phyloP scores from a whole-genome alignment of 345 rosid genomes.

The Aquilaria yunnanensis region DNA sequence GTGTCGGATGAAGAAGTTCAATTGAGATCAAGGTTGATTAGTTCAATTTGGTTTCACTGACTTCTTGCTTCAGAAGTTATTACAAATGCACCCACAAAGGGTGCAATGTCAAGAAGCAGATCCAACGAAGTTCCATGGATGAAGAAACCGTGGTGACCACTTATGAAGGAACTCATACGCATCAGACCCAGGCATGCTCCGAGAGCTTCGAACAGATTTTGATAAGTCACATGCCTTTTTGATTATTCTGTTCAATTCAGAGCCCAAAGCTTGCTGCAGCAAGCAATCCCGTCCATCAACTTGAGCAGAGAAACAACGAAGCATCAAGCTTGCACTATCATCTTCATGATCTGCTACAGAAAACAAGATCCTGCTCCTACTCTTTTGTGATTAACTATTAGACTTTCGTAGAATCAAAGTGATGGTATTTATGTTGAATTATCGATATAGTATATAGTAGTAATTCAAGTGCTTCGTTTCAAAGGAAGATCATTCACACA shows the following conservation, averaged over 20 bases:
- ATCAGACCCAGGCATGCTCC: slow-evolving; percentile 19
- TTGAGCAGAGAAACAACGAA: background rate
- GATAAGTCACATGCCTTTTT: slow-evolving; percentile 9
- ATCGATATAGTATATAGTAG: no score
- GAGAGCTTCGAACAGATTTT: slow-evolving; percentile 34
- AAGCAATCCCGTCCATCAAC: background rate
- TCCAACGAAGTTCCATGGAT: slow-evolving; percentile 35
- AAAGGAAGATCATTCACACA: no score
- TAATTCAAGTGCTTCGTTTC: no score
- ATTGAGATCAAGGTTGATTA: no score
- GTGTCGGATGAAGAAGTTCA: background rate
- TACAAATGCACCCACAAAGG: slow-evolving; percentile 38
- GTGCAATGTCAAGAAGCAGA: slow-evolving; percentile 49
- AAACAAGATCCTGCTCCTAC: no score
- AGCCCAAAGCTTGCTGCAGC: no score
- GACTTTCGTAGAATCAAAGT: no score
- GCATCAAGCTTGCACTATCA: background rate
- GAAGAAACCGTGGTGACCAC: slow-evolving; percentile 42
- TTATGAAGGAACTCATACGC: slow-evolving; percentile 41
- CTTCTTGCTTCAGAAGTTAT: slow-evolving; percentile 30
- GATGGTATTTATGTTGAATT: no score
- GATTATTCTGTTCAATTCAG: background rate
- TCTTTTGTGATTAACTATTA: no score
- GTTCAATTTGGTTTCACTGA: background rate
- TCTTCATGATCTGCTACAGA: no score